Percentiles rank a stretch among this genome's conserved stretches.
phyloP scores from a whole-genome alignment of 2,329 filamentous ascomycete genomes.

The Pseudogymnoascus sp. region DNA sequence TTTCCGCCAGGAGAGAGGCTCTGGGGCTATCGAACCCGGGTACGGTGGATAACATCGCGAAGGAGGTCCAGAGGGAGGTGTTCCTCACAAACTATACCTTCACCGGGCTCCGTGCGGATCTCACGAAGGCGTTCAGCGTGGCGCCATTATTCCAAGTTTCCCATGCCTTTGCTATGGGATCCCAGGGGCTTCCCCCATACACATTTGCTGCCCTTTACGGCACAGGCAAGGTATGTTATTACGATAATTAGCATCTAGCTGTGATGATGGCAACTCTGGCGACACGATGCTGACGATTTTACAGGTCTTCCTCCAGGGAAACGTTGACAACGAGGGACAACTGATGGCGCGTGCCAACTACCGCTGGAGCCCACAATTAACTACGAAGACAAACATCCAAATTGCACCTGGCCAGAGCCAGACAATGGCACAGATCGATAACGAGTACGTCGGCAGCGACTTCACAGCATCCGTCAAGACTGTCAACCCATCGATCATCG shows the following conservation, averaged over 20 bases:
- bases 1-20: constrained; percentile 78
- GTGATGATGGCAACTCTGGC: neutral
- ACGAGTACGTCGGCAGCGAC: constrained; percentile 88
- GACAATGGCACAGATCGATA: constrained; percentile 87
- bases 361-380: constrained; percentile 71
- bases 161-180: constrained; percentile 90
- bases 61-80: constrained; percentile 93
- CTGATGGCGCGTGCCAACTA: constrained; percentile 89
- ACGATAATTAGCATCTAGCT: neutral
- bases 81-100: constrained; percentile 96
- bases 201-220: constrained; percentile 91
- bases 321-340: constrained; percentile 84
- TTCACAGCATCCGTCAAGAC: constrained; percentile 91
- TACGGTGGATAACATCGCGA: constrained; percentile 78
- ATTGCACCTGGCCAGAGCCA: constrained; percentile 69
- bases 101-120: constrained; percentile 86
- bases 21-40: constrained; percentile 88
- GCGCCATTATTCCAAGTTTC: constrained; percentile 93
- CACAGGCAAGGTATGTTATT: constrained; percentile 70
- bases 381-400: constrained; percentile 83
- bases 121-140: constrained; percentile 94
- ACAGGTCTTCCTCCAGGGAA: constrained; percentile 92
- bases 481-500: constrained; percentile 88
- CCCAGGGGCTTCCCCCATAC: constrained; percentile 84
- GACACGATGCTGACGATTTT: constrained; percentile 18